A percentile compares a stretch with the other conserved stretches of the same genome.
Conservation (phyloP, 805 yeast genomes). For the Isabelozyma pseudorhagii region DNA sequence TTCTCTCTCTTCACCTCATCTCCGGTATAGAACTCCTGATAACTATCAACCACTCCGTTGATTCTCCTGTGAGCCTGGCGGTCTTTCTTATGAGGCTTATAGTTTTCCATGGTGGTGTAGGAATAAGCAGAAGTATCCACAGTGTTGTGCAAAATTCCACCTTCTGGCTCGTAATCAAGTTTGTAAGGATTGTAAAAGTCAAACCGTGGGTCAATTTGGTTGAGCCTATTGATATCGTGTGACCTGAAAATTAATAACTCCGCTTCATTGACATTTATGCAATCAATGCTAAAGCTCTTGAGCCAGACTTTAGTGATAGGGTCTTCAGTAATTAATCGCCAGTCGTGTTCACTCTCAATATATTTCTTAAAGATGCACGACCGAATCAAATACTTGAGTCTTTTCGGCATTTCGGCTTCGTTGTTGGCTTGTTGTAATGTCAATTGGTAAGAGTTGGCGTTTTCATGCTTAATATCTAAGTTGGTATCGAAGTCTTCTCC, state of each 20-base stretch:
- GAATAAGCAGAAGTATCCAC: constrained; percentile 31
- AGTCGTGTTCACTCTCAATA: constrained; percentile 37
- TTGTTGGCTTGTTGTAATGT: constrained; percentile 21
- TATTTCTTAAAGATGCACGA: constrained; percentile 56
- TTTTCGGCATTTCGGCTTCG: constrained; percentile 47
- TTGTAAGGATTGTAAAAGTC: constrained; percentile 9
- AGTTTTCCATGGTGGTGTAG: constrained; percentile 7
- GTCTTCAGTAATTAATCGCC: constrained; percentile 67
- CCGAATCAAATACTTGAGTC: constrained; percentile 53
- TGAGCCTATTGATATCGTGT: constrained; percentile 29
- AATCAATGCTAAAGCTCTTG: constrained; percentile 49
- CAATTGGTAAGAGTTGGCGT: constrained; percentile 19
- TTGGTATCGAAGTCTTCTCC: constrained; percentile 1
- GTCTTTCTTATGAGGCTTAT: neutral
- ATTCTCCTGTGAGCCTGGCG: neutral
- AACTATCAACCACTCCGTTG: constrained; percentile 8
- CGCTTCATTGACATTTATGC: constrained; percentile 51
- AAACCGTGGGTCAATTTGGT: constrained; percentile 23
- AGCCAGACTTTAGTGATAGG: constrained; percentile 51
- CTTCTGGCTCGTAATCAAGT: constrained; percentile 15
- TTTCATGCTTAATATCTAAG: constrained; percentile 28
- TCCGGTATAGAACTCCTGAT: neutral
- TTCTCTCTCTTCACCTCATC: constrained; percentile 37
- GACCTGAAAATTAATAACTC: constrained; percentile 39
- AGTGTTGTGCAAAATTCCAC: constrained; percentile 26